Evolutionary conservation across 2,329 filamentous ascomycete species (phyloP).

Genomic region (Pseudocercospora fuligena): DNA sequence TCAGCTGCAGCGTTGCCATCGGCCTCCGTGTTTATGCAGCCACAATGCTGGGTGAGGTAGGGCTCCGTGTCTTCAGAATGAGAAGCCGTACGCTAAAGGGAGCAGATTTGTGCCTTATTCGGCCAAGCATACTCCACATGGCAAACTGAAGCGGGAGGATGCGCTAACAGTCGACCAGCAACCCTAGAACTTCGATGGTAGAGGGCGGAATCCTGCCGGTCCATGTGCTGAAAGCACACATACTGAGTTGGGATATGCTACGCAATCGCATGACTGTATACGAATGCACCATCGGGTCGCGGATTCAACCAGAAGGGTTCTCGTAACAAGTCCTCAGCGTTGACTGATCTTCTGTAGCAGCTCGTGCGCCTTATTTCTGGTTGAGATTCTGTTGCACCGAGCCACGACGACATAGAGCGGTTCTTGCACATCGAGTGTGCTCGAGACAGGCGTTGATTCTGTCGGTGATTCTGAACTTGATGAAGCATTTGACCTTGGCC

Average conservation of each 20-base stretch:
- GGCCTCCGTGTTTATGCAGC: conserved; percentile 1
- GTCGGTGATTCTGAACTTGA: conserved; percentile 22
- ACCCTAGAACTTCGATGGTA: conserved; percentile 5
- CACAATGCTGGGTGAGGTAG: conserved; percentile 7
- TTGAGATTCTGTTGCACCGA: conserved; percentile 28
- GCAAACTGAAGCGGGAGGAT: conserved; percentile 8
- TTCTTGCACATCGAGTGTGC: conserved; percentile 32
- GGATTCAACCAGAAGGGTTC: neutral
- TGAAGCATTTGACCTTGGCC: conserved; percentile 18
- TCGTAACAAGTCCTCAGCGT: conserved; percentile 5
- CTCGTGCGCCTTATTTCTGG: conserved; percentile 28
- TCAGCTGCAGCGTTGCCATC: conserved; percentile 6
- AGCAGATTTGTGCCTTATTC: neutral
- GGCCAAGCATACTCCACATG: conserved; percentile 10
- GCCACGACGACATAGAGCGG: conserved; percentile 36
- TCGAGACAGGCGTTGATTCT: conserved; percentile 12
- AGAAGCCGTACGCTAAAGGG: neutral
- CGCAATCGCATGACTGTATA: neutral
- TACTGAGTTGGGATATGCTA: conserved; percentile 7
- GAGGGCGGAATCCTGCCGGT: conserved; percentile 9
- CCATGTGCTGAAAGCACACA: conserved; percentile 11
- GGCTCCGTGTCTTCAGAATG: neutral
- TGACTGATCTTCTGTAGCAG: conserved; percentile 19
- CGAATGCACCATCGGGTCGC: neutral
- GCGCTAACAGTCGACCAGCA: conserved; percentile 5